A percentile compares a stretch with the other conserved stretches of the same genome.
phyloP scores from a whole-genome alignment of 2,329 filamentous ascomycete genomes.

The Colletotrichum sp. region DNA sequence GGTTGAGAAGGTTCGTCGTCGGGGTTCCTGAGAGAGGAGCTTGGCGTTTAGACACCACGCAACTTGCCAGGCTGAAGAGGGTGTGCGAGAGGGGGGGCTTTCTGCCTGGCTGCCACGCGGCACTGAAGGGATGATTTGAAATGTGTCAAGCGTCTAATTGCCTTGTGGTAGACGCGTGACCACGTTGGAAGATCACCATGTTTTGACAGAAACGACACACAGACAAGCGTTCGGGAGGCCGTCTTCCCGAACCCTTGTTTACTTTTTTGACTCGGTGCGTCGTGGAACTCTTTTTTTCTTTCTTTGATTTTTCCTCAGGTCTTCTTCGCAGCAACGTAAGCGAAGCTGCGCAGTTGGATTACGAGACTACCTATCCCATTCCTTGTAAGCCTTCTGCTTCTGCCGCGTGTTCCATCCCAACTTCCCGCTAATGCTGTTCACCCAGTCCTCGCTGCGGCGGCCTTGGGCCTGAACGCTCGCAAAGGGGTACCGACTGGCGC shows the following conservation, averaged over 20 bases:
- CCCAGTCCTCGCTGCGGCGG: conserved; percentile 77
- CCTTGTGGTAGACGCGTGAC: not conserved
- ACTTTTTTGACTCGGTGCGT: not conserved
- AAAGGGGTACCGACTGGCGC: conserved; percentile 81
- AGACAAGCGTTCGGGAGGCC: not conserved
- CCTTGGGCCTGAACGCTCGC: conserved; percentile 76
- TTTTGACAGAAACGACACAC: not conserved
- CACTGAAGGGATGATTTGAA: not conserved
- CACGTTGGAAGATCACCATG: not conserved
- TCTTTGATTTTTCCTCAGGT: not conserved
- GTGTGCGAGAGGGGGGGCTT: not conserved
- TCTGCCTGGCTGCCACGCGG: not conserved
- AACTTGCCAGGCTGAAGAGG: not conserved
- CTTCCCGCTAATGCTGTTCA: conserved; percentile 80
- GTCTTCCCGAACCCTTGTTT: not conserved
- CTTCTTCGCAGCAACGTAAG: not conserved
- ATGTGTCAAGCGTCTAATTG: not conserved
- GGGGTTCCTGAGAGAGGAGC: not conserved
- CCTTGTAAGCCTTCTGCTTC: conserved; percentile 70
- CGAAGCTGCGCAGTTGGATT: not conserved
- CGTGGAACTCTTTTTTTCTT: not conserved
- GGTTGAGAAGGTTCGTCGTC: not conserved
- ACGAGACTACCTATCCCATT: conserved; percentile 43
- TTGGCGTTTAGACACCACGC: not conserved
- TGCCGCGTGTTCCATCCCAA: conserved; percentile 83